Percentiles rank a stretch among this genome's conserved stretches.
phyloP scores from a whole-genome alignment of 1,139 yeast genomes.

The Yamadazyma friedrichii region DNA sequence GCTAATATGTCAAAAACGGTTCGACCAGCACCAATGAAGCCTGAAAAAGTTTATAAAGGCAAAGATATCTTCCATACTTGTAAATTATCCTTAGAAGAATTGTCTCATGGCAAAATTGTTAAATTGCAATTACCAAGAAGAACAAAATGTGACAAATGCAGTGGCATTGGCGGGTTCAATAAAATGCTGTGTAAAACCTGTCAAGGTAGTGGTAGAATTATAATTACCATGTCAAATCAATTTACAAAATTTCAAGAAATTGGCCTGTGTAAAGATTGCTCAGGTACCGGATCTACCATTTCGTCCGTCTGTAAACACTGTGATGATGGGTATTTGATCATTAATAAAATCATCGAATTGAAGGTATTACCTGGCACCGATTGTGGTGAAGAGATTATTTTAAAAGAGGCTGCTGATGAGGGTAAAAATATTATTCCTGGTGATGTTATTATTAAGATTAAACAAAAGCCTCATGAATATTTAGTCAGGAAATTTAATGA shows the following conservation, averaged over 20 bases:
- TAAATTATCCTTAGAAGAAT: slow-evolving; percentile 34
- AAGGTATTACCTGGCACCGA: slow-evolving; percentile 52
- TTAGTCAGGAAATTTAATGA: slow-evolving; percentile 53
- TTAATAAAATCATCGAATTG: slow-evolving; percentile 51
- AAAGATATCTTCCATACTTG: slow-evolving; percentile 43
- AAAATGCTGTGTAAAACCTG: slow-evolving; percentile 35
- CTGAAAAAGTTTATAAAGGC: slow-evolving; percentile 20
- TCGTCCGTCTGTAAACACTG: slow-evolving; percentile 28
- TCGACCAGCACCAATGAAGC: slow-evolving; percentile 18
- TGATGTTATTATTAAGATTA: slow-evolving; percentile 53
- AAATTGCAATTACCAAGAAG: slow-evolving; percentile 41
- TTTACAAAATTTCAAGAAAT: slow-evolving; percentile 35
- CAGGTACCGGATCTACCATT: slow-evolving; percentile 30
- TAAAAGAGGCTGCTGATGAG: slow-evolving; percentile 64
- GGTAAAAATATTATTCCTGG: slow-evolving; percentile 62
- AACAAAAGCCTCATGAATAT: slow-evolving; percentile 32
- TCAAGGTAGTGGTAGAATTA: slow-evolving; percentile 38
- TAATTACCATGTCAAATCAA: slow-evolving; percentile 31
- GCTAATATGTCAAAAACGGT: slow-evolving; percentile 21
- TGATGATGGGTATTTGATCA: slow-evolving; percentile 37
- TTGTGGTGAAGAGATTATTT: slow-evolving; percentile 49
- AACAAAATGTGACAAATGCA: slow-evolving; percentile 32
- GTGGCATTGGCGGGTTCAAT: slow-evolving; percentile 39
- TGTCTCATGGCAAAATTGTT: slow-evolving; percentile 39
- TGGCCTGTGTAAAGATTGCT: slow-evolving; percentile 34